Conservation (phyloP, 2,329 filamentous ascomycete species). For the Stachybotrys chartarum region DNA sequence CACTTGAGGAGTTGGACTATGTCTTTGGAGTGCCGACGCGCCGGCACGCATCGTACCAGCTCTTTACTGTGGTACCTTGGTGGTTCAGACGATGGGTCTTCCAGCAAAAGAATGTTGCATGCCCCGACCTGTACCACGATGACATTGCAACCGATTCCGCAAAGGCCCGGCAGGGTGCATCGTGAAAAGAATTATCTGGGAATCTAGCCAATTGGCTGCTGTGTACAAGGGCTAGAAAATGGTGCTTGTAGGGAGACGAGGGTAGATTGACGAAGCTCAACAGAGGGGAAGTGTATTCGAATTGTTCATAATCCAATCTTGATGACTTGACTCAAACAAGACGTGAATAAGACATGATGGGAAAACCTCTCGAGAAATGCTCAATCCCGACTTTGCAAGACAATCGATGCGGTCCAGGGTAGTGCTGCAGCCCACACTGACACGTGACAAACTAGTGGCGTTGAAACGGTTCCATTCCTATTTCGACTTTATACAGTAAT, state of each 20-base stretch:
- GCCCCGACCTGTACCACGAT: constrained; percentile 22
- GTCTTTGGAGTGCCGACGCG: constrained; percentile 27
- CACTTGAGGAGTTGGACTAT: constrained; percentile 32
- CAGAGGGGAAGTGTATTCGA: no score
- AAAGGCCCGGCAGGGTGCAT: background rate
- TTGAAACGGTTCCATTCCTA: background rate
- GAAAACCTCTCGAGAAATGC: no score
- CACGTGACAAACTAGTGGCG: no score
- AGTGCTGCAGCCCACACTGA: no score
- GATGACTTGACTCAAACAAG: no score
- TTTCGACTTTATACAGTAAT: background rate
- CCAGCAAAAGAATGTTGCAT: constrained; percentile 13
- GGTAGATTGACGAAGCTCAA: no score
- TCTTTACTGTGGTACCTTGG: constrained; percentile 24
- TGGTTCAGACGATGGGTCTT: constrained; percentile 21
- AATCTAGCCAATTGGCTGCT: background rate
- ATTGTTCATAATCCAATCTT: no score
- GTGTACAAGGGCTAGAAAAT: no score
- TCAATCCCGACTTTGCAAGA: no score
- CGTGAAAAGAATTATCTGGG: background rate
- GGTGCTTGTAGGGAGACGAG: no score
- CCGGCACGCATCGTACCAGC: constrained; percentile 24
- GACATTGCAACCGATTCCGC: background rate
- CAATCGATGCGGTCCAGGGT: no score
- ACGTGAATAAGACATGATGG: no score